phyloP scores from a whole-genome alignment of 805 yeast genomes.

The Candida tammaniensis region DNA sequence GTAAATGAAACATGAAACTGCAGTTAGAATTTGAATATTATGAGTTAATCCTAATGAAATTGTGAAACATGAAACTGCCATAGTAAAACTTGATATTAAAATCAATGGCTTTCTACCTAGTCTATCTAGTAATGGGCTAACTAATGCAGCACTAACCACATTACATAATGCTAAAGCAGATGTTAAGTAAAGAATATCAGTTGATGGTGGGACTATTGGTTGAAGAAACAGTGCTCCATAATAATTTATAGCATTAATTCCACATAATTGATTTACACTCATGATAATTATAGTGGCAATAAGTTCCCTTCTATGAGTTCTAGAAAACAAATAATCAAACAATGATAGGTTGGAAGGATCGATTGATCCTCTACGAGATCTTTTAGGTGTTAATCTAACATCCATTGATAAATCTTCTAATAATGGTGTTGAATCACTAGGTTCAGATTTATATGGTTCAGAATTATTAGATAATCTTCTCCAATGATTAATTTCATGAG shows the following conservation, averaged over 20 bases:
- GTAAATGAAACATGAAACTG: slow-evolving; percentile 29
- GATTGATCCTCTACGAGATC: slow-evolving; percentile 22
- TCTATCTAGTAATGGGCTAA: slow-evolving; percentile 70
- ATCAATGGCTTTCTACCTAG: slow-evolving; percentile 61
- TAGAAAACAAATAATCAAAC: slow-evolving; percentile 16
- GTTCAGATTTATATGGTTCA: slow-evolving; percentile 1
- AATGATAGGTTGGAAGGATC: slow-evolving; percentile 22
- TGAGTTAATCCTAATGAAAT: slow-evolving; percentile 25
- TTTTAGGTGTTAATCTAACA: slow-evolving; percentile 5
- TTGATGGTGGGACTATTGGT: slow-evolving; percentile 52
- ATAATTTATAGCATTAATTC: slow-evolving; percentile 86
- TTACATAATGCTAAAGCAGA: slow-evolving; percentile 72
- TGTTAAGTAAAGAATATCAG: slow-evolving; percentile 47
- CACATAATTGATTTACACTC: slow-evolving; percentile 50
- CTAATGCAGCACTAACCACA: slow-evolving; percentile 61
- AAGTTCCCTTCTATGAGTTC: slow-evolving; percentile 21
- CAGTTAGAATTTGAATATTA: slow-evolving; percentile 18
- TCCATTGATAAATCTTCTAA: slow-evolving; percentile 9
- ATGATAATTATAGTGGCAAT: slow-evolving; percentile 32
- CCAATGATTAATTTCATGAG: slow-evolving; percentile 38
- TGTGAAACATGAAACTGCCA: slow-evolving; percentile 22
- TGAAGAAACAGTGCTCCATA: slow-evolving; percentile 83
- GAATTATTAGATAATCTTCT: slow-evolving; percentile 20
- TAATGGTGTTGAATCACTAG: slow-evolving; percentile 9
- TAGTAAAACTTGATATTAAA: slow-evolving; percentile 20